Evolutionary conservation across 208 protist species (phyloP), one percentile per base, ranked within the genome.

Genomic region (Wallacemonas sp.): DNA sequence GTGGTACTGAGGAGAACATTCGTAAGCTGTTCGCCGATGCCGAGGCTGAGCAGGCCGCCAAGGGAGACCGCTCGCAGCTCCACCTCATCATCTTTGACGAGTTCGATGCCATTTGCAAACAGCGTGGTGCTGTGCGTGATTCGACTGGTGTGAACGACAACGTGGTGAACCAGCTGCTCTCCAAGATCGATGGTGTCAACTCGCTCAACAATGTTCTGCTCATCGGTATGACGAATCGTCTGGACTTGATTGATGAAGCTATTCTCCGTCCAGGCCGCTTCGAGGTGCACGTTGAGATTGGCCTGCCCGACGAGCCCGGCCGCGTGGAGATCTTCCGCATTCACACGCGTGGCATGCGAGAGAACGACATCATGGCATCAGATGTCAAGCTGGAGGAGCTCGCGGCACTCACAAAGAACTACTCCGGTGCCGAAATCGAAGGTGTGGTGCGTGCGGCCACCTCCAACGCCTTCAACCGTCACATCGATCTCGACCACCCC

Each of bases 51-150:
- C 72, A 88, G 61, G 73, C 86, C 1, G 79, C 87, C 28, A 97
- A 93, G 65, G 96, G 96, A 33, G 98, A 99, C 38, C 90, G 97
- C 45, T 97, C 88, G 17, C 81, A 97, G 36, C 73, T 99, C 19
- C 99, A 99, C 72, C 92, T 99, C 27, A 99, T 99, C 71, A 99
- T 99, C 68, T 99, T 99, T 64, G 99, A 99, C 86, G 99, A 99
- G 80, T 97, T 99, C 76, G 99, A 99, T 83, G 97, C 99, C 36
- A 99, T 99, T 71, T 99, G 97, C 78, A 99, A 99, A 75, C 83
- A 98, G 77, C 84, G 98, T 68, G 98, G 98, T 39, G 86, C 84
- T 2, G 74, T 84, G 8, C 76, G 81, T 17, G 94, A 97, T 71
- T 95, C 89, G 30, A 99, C 98, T 2, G 99, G 98, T 49, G 97